These are phyloP conservation scores for Baorangia bicolor DNA, from an alignment of 768 basidiomycete genomes.

Conservation along the genomic window DNA sequence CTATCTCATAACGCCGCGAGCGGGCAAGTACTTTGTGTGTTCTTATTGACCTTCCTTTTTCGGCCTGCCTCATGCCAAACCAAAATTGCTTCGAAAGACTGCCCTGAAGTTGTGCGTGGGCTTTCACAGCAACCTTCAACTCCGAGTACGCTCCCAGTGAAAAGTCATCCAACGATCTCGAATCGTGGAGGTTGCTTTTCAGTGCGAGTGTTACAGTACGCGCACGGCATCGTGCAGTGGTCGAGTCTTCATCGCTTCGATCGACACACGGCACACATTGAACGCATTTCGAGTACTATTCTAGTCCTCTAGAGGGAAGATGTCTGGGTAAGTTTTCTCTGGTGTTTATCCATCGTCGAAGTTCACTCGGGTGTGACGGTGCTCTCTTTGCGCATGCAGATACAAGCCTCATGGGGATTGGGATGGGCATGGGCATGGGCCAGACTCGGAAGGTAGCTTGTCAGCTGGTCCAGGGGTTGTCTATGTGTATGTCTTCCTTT, in stretches of 20 bases:
- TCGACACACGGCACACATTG: not conserved
- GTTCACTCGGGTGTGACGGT: not conserved
- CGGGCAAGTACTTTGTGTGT: no score
- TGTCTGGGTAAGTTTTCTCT: not conserved
- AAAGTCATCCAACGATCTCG: not conserved
- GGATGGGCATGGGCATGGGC: not conserved
- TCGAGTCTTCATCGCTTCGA: not conserved
- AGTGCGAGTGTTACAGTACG: not conserved
- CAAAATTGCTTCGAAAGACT: not conserved
- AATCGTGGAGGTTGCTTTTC: conserved; percentile 2
- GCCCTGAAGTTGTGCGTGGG: conserved; percentile 1
- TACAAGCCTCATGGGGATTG: not conserved
- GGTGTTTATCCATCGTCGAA: not conserved
- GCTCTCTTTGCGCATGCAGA: not conserved
- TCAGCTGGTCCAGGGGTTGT: not conserved
- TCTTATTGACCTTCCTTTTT: not conserved
- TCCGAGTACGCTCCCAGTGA: not conserved
- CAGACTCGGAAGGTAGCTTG: not conserved
- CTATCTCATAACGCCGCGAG: no score
- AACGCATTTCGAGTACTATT: not conserved
- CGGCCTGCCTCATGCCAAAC: not conserved
- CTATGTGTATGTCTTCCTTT: not conserved
- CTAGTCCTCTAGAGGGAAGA: not conserved
- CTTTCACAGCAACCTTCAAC: not conserved
- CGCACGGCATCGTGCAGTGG: not conserved